Percentiles rank a stretch among this genome's conserved stretches.
These are phyloP conservation scores for Wickerhamiella allomyrinae DNA, from an alignment of 805 yeast species.

Conservation along the genomic window DNA sequence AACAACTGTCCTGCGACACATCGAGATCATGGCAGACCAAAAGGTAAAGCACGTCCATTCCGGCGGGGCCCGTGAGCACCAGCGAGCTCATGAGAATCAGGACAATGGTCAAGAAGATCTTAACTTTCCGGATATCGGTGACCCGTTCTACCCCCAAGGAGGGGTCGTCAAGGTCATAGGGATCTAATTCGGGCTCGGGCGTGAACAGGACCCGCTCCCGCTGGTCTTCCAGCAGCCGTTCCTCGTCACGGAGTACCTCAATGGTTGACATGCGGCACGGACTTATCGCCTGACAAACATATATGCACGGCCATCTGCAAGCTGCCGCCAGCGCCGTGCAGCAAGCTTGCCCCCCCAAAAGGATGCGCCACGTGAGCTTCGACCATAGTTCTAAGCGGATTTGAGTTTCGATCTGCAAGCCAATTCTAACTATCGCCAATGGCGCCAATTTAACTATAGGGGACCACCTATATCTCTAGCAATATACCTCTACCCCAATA, in stretches of 20 bases:
- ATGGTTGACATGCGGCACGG: neutral
- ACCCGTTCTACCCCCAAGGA: too few species aligned
- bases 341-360: too few species aligned
- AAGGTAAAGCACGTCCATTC: conserved; percentile 14
- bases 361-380: too few species aligned
- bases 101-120: neutral
- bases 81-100: conserved; percentile 5
- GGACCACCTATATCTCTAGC: too few species aligned
- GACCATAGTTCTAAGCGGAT: too few species aligned
- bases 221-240: conserved; percentile 2
- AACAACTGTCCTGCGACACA: conserved; percentile 11
- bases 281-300: neutral
- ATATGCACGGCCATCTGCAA: neutral
- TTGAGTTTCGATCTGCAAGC: too few species aligned
- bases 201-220: neutral
- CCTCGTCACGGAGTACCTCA: neutral
- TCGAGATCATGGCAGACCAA: conserved; percentile 13
- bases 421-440: too few species aligned
- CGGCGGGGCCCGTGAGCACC: conserved; percentile 13
- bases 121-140: neutral
- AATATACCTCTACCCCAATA: too few species aligned
- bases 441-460: too few species aligned
- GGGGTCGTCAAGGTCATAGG: neutral
- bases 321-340: neutral
- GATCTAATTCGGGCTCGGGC: neutral